Percentiles rank a stretch among this genome's conserved stretches.
Conservation (phyloP, 805 yeast genomes). For the Candida ficus region DNA sequence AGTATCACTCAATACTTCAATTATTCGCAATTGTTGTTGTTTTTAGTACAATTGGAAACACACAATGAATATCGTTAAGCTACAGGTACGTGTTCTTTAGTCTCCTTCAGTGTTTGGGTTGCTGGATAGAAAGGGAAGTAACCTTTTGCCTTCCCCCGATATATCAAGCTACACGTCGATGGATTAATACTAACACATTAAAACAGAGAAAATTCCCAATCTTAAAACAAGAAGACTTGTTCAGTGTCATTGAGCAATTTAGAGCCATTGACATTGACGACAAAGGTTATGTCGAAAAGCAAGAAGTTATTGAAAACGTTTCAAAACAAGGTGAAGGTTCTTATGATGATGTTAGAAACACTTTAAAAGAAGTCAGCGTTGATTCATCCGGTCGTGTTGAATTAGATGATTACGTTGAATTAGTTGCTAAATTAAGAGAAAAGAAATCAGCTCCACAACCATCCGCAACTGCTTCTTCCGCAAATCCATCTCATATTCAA, state of each 20-base stretch:
- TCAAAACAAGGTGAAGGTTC: conserved; percentile 74
- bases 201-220: conserved; percentile 80
- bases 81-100: conserved; percentile 47
- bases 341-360: conserved; percentile 91
- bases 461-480: conserved; percentile 24
- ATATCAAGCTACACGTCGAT: too few species aligned
- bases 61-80: conserved; percentile 57
- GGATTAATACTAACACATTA: too few species aligned
- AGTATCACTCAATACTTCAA: too few species aligned
- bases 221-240: conserved; percentile 81
- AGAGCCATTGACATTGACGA: conserved; percentile 84
- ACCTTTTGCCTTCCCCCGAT: conserved; percentile 2
- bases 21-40: too few species aligned
- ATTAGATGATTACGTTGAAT: conserved; percentile 85
- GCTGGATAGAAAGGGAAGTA: neutral
- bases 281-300: conserved; percentile 91
- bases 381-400: conserved; percentile 98
- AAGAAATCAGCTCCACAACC: conserved; percentile 28
- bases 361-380: conserved; percentile 83
- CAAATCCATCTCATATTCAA: conserved; percentile 31
- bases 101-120: neutral
- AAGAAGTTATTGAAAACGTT: conserved; percentile 78
- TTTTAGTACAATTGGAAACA: neutral
- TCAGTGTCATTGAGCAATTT: conserved; percentile 81
- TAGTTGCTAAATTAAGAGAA: conserved; percentile 76